These are phyloP conservation scores for Inosperma sp. DNA, from an alignment of 768 basidiomycete species.

Conservation along the genomic window DNA sequence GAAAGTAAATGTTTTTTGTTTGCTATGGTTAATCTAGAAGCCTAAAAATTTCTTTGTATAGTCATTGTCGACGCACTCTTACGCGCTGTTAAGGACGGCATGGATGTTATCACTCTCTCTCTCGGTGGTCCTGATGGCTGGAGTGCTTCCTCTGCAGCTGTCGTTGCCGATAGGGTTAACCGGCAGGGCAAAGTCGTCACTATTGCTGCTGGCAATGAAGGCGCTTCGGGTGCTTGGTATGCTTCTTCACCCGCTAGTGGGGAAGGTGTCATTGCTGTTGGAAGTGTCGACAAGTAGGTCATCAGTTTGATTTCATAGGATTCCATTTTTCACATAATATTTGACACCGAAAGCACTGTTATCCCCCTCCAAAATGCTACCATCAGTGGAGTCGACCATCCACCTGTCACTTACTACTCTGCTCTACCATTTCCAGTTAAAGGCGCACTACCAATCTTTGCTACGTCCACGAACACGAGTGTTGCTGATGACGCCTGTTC, in stretches of 20 bases:
- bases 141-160: constrained; percentile 15
- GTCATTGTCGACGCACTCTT: constrained; percentile 38
- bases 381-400: constrained; percentile 43
- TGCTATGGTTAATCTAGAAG: too few species aligned
- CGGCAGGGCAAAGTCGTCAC: constrained; percentile 35
- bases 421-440: constrained; percentile 44
- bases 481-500: constrained; percentile 56
- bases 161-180: constrained; percentile 37
- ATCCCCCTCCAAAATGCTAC: constrained; percentile 55
- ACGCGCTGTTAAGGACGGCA: constrained; percentile 34
- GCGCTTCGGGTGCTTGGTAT: constrained; percentile 58
- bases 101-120: constrained; percentile 51
- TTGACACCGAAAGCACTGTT: constrained; percentile 45
- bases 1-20: constrained; percentile 37
- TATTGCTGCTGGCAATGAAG: constrained; percentile 17
- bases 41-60: too few species aligned
- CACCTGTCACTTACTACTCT: constrained; percentile 51
- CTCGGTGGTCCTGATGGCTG: constrained; percentile 47
- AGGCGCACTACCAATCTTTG: constrained; percentile 49
- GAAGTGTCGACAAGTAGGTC: constrained; percentile 50
- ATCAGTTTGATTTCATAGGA: neutral
- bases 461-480: constrained; percentile 52
- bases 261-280: constrained; percentile 52
- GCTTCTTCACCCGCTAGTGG: constrained; percentile 50
- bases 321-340: neutral